Percentiles rank a stretch among this genome's conserved stretches.
phyloP scores from a whole-genome alignment of 2,329 filamentous ascomycete genomes.

The Sclerotinia borealis region DNA sequence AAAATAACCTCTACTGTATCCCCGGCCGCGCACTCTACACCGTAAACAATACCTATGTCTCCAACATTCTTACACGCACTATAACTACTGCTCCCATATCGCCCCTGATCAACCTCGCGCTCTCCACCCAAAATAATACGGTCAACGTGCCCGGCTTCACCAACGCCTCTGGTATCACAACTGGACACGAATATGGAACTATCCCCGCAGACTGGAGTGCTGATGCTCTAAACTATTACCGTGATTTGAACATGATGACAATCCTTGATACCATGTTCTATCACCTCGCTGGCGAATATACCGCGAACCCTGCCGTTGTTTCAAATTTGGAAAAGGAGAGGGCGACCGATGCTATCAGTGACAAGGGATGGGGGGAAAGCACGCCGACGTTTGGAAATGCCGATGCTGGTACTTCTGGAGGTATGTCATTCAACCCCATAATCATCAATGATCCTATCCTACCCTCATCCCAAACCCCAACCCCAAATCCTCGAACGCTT shows the following conservation, averaged over 20 bases:
- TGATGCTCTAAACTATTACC: constrained; percentile 11
- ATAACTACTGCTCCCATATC: constrained; percentile 4
- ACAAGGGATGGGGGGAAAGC: background rate
- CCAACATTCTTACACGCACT: constrained; percentile 13
- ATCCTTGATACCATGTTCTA: constrained; percentile 7
- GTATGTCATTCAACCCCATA: background rate
- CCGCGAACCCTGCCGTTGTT: background rate
- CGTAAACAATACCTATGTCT: constrained; percentile 16
- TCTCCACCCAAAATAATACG: background rate
- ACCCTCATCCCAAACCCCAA: background rate
- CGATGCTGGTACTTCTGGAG: background rate
- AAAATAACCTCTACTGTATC: constrained; percentile 15
- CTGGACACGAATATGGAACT: constrained; percentile 4
- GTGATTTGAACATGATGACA: constrained; percentile 16
- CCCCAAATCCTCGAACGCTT: background rate
- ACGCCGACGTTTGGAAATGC: background rate
- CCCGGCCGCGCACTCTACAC: constrained; percentile 19
- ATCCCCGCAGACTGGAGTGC: constrained; percentile 19
- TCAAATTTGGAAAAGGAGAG: background rate
- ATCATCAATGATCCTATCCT: background rate
- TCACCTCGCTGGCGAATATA: background rate
- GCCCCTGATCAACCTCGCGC: constrained; percentile 11
- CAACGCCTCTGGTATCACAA: background rate
- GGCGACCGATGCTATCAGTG: background rate
- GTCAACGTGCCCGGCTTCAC: constrained; percentile 16